These are phyloP conservation scores for Aspergillus bertholletiae DNA, from an alignment of 495 filamentous ascomycete species.

Conservation along the genomic window DNA sequence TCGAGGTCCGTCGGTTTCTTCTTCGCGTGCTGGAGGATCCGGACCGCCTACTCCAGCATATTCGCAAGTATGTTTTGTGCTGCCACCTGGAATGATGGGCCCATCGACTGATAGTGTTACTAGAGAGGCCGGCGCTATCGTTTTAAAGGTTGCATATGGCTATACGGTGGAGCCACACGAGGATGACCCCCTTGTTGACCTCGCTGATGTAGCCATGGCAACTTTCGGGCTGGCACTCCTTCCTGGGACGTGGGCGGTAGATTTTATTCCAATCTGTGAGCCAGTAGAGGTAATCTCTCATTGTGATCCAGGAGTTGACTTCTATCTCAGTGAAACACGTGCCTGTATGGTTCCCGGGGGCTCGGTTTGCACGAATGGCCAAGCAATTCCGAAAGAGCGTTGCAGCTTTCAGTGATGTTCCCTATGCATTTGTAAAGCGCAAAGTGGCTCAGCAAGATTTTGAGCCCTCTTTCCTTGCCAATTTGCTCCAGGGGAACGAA, in stretches of 20 bases:
- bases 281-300: no score
- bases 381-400: slow-evolving; percentile 27
- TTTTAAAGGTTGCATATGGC: slow-evolving; percentile 48
- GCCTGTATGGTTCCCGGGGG: slow-evolving; percentile 47
- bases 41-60: slow-evolving; percentile 31
- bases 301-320: neutral
- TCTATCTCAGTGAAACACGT: slow-evolving; percentile 29
- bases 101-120: neutral
- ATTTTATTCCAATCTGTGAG: slow-evolving; percentile 33
- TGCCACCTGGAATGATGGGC: neutral
- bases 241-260: slow-evolving; percentile 44
- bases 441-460: slow-evolving; percentile 30
- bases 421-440: slow-evolving; percentile 38
- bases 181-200: slow-evolving; percentile 39
- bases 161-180: slow-evolving; percentile 42
- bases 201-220: slow-evolving; percentile 37
- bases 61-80: slow-evolving; percentile 31
- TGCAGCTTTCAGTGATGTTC: slow-evolving; percentile 19
- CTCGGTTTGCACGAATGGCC: slow-evolving; percentile 38
- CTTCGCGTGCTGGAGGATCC: slow-evolving; percentile 38
- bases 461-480: slow-evolving; percentile 33
- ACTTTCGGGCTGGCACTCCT: slow-evolving; percentile 38
- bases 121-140: slow-evolving; percentile 40
- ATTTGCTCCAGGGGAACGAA: slow-evolving; percentile 19
- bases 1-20: slow-evolving; percentile 38